A percentile compares a stretch with the other conserved stretches of the same genome.
Conservation (phyloP, 176 grass and related monocot genomes). For the Bonia amplexicaulis region DNA sequence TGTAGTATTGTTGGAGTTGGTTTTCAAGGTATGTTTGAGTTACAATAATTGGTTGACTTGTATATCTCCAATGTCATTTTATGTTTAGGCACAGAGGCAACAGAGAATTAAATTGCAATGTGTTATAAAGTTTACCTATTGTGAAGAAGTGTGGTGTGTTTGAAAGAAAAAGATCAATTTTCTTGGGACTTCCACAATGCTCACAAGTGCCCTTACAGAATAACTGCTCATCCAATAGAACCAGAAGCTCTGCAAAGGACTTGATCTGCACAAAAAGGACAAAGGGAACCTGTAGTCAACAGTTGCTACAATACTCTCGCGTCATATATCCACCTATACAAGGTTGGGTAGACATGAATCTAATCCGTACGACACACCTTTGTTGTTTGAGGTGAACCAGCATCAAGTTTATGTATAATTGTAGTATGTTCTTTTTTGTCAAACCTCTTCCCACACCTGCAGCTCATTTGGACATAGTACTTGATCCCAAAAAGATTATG, state of each 20-base stretch:
- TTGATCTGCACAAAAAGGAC: conserved; percentile 13
- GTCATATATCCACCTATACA: neutral
- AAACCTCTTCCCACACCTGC: neutral
- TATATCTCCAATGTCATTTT: neutral
- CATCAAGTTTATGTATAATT: conserved; percentile 11
- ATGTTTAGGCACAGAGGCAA: neutral
- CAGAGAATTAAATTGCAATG: neutral
- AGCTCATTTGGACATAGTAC: neutral
- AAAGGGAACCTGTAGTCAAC: neutral
- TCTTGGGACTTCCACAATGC: conserved; percentile 1
- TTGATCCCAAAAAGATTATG: conserved; percentile 29
- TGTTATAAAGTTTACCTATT: conserved; percentile 11
- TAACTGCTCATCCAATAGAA: conserved; percentile 5
- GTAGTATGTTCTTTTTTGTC: neutral
- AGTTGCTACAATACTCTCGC: neutral
- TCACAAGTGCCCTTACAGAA: neutral
- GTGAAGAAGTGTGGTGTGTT: conserved; percentile 22
- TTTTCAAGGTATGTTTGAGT: neutral
- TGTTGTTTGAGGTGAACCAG: conserved; percentile 15
- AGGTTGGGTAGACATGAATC: neutral
- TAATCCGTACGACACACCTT: neutral
- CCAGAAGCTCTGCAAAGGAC: conserved; percentile 4
- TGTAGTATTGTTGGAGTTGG: too few species aligned
- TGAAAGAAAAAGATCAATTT: neutral
- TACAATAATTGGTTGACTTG: neutral